Percentiles rank a stretch among this genome's conserved stretches.
Evolutionary conservation across 73 alveolate genomes (phyloP).

Genomic region (Stentor coeruleus): DNA sequence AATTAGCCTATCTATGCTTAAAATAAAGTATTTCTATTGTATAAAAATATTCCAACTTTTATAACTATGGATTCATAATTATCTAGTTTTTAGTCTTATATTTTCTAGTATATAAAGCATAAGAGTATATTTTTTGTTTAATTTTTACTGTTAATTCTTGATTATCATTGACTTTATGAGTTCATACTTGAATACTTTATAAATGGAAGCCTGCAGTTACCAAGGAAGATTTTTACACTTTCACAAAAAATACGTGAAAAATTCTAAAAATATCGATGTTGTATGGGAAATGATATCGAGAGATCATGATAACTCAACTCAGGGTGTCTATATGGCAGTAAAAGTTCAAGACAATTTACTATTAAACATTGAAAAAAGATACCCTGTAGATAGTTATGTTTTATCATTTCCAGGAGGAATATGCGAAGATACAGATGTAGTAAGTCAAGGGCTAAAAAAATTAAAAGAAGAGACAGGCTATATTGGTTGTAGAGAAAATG

Average conservation of each 20-base stretch:
- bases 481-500: neutral
- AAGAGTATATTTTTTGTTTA: too few relatives aligned
- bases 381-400: neutral
- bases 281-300: neutral
- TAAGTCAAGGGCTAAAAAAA: neutral
- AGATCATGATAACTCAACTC: neutral
- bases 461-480: neutral
- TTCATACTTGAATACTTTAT: too few relatives aligned
- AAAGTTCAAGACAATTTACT: neutral
- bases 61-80: too few relatives aligned
- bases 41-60: neutral
- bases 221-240: neutral
- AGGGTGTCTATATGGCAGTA: neutral
- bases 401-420: neutral
- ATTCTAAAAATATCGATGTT: neutral
- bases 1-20: too few relatives aligned
- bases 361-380: neutral
- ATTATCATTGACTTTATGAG: too few relatives aligned
- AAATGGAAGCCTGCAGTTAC: neutral
- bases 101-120: too few relatives aligned
- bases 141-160: too few relatives aligned
- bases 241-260: too few relatives aligned
- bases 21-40: too few relatives aligned
- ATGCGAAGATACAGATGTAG: neutral
- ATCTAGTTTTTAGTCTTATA: too few relatives aligned